These are phyloP conservation scores for Blastobotrys aristatus DNA, from an alignment of 1,139 yeast genomes.

Conservation along the genomic window DNA sequence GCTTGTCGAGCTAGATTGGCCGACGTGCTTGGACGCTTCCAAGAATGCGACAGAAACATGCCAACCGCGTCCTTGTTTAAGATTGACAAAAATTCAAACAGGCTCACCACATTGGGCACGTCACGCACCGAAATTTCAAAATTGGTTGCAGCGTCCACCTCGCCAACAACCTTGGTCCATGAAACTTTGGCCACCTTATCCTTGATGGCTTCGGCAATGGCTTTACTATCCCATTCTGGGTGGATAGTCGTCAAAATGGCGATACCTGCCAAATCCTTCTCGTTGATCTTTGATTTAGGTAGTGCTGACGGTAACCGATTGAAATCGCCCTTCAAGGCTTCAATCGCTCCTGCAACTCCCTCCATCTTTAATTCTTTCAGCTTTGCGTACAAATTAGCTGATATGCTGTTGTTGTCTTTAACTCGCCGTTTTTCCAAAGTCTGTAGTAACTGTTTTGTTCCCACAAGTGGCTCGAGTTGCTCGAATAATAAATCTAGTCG, in stretches of 20 bases:
- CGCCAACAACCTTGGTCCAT: conserved; percentile 1
- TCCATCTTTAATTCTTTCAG: conserved; percentile 5
- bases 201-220: background rate
- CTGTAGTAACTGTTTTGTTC: background rate
- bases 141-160: conserved; percentile 1
- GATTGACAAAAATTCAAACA: conserved; percentile 2
- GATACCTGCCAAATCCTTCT: conserved; percentile 8
- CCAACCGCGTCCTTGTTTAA: background rate
- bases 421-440: conserved; percentile 1
- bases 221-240: conserved; percentile 5
- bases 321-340: conserved; percentile 9
- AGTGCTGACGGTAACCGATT: background rate
- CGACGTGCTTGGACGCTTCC: conserved; percentile 7
- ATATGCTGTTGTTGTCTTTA: background rate
- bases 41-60: conserved; percentile 2
- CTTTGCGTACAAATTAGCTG: background rate
- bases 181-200: background rate
- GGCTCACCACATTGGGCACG: background rate
- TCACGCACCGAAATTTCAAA: conserved; percentile 2
- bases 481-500: background rate
- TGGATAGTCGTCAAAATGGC: conserved; percentile 5
- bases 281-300: background rate
- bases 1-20: conserved; percentile 1
- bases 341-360: conserved; percentile 9
- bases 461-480: background rate